Percentiles rank a stretch among this genome's conserved stretches.
phyloP scores from a whole-genome alignment of 2,329 filamentous ascomycete species.

The Dactylonectria macrodidyma region DNA sequence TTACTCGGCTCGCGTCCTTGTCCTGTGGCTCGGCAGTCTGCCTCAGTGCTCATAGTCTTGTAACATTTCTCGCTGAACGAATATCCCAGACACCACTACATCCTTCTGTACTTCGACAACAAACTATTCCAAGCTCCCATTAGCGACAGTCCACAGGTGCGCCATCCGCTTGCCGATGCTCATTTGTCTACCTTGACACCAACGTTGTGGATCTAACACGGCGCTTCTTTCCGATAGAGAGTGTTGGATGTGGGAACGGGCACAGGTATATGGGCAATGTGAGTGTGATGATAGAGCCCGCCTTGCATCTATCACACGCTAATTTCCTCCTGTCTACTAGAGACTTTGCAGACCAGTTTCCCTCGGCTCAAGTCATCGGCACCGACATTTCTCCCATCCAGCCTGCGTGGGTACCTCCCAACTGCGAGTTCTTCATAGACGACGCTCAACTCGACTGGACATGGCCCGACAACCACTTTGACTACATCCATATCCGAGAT shows the following conservation, averaged over 20 bases:
- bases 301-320: background rate
- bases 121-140: conserved; percentile 36
- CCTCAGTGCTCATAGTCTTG: background rate
- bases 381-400: conserved; percentile 33
- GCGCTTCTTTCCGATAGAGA: conserved; percentile 4
- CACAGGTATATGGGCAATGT: conserved; percentile 31
- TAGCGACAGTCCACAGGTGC: conserved; percentile 24
- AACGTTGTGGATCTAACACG: conserved; percentile 9
- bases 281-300: conserved; percentile 4
- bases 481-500: conserved; percentile 35
- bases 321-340: background rate
- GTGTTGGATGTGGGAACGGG: conserved; percentile 30
- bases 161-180: background rate
- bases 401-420: conserved; percentile 26
- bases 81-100: conserved; percentile 33
- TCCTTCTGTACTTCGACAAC: conserved; percentile 37
- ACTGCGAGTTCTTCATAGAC: conserved; percentile 27
- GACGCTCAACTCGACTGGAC: conserved; percentile 34
- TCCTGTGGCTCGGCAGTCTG: background rate
- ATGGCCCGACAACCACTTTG: conserved; percentile 32
- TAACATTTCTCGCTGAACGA: conserved; percentile 10
- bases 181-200: background rate
- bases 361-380: conserved; percentile 32
- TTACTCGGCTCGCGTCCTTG: background rate
- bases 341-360: conserved; percentile 34